Percentiles rank a stretch among this genome's conserved stretches.
phyloP scores from a whole-genome alignment of 2,329 filamentous ascomycete species.

The Paecilomyces niveus region DNA sequence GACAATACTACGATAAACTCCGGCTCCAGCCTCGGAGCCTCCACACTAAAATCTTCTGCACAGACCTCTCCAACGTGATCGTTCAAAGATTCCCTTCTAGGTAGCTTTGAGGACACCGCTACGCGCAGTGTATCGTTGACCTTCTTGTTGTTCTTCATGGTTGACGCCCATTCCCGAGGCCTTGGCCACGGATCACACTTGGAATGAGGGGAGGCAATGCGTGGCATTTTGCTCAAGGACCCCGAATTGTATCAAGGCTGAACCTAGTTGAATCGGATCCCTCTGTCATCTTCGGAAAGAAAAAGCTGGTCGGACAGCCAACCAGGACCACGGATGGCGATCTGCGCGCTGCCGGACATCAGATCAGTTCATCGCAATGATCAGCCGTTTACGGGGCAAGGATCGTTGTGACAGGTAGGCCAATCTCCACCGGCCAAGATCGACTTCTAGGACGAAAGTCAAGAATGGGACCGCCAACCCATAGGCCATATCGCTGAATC shows the following conservation, averaged over 20 bases:
- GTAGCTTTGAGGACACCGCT: slow-evolving; percentile 6
- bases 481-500: background rate
- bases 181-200: slow-evolving; percentile 10
- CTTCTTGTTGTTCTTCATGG: background rate
- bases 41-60: slow-evolving; percentile 3
- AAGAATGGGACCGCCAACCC: background rate
- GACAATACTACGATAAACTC: slow-evolving; percentile 17
- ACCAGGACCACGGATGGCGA: background rate
- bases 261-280: slow-evolving; percentile 10
- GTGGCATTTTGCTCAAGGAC: background rate
- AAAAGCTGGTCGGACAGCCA: background rate
- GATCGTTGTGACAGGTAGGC: slow-evolving; percentile 26
- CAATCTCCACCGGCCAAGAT: background rate
- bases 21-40: slow-evolving; percentile 11
- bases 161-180: slow-evolving; percentile 10
- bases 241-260: background rate
- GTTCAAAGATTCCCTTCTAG: slow-evolving; percentile 15
- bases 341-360: slow-evolving; percentile 5
- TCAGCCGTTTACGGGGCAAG: slow-evolving; percentile 31
- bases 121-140: background rate
- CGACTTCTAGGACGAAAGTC: background rate
- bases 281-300: background rate
- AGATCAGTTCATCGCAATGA: slow-evolving; percentile 26
- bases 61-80: slow-evolving; percentile 12
- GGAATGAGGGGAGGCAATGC: slow-evolving; percentile 2